Evolutionary conservation across 352 stramenopile species (phyloP).

Genomic region (Globisporangium lucens): DNA sequence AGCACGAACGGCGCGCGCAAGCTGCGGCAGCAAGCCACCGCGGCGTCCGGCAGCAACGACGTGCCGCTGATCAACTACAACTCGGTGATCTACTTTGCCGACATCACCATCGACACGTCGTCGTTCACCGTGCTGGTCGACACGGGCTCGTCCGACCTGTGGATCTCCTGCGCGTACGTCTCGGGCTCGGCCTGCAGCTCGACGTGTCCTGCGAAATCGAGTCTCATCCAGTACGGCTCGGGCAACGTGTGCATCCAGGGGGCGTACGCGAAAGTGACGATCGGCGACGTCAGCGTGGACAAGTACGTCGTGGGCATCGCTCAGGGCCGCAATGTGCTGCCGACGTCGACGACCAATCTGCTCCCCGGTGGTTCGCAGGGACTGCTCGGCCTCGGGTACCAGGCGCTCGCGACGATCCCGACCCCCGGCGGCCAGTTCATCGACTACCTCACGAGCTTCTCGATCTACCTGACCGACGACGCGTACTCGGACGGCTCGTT

Average conservation of each 20-base stretch:
- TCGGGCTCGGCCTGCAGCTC: conserved; percentile 31
- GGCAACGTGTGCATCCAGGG: conserved; percentile 61
- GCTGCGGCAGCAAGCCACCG: neutral
- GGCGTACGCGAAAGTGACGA: conserved; percentile 30
- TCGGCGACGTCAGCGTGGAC: conserved; percentile 41
- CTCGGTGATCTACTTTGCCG: conserved; percentile 62
- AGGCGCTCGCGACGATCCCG: conserved; percentile 44
- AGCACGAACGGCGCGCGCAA: conserved; percentile 4
- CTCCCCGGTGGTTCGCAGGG: conserved; percentile 50
- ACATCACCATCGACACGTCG: conserved; percentile 39
- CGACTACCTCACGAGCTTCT: conserved; percentile 64
- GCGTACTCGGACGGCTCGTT: conserved; percentile 53
- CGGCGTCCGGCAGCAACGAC: neutral
- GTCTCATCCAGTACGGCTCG: conserved; percentile 60
- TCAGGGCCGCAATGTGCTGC: conserved; percentile 45
- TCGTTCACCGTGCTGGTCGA: conserved; percentile 60
- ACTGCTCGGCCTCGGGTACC: conserved; percentile 64
- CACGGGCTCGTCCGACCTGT: conserved; percentile 77
- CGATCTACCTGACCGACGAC: conserved; percentile 51
- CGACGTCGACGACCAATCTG: conserved; percentile 29
- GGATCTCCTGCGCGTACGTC: conserved; percentile 67
- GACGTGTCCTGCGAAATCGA: conserved; percentile 37
- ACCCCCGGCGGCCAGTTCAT: conserved; percentile 47
- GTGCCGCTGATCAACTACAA: conserved; percentile 37
- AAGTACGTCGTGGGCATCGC: conserved; percentile 62